A percentile compares a stretch with the other conserved stretches of the same genome.
Evolutionary conservation across 2,329 filamentous ascomycete genomes (phyloP).

Genomic region (Paecilomyces variotii): DNA sequence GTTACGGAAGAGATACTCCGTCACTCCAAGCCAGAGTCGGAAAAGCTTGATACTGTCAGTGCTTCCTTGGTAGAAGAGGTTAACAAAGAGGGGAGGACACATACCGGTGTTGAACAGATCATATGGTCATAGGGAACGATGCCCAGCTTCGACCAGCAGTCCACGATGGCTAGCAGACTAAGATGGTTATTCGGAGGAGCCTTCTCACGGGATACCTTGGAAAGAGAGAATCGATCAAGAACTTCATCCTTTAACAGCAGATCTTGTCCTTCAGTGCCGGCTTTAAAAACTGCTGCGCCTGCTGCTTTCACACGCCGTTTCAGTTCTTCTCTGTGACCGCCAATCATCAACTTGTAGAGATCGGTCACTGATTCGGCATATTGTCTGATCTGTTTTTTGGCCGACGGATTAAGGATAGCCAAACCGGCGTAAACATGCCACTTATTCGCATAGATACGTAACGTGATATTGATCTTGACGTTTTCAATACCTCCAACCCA

Average conservation of each 20-base stretch:
- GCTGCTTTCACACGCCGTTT: conserved; percentile 69
- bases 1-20: conserved; percentile 89
- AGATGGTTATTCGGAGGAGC: conserved; percentile 84
- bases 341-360: conserved; percentile 94
- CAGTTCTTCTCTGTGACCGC: conserved; percentile 69
- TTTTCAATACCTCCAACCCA: conserved; percentile 98
- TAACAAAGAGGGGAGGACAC: conserved; percentile 16
- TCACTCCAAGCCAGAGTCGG: conserved; percentile 92
- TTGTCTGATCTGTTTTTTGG: conserved; percentile 84
- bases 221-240: conserved; percentile 81
- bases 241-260: conserved; percentile 71
- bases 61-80: neutral
- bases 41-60: conserved; percentile 53
- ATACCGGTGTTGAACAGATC: conserved; percentile 89
- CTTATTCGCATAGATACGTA: conserved; percentile 96
- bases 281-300: conserved; percentile 61
- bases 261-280: conserved; percentile 46
- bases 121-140: conserved; percentile 99
- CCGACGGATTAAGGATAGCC: conserved; percentile 91
- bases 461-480: conserved; percentile 96
- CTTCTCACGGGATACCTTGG: conserved; percentile 56
- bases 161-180: conserved; percentile 88
- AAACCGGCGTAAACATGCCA: conserved; percentile 99
- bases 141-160: conserved; percentile 90
- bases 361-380: conserved; percentile 90